These are phyloP conservation scores for Aspergillus viridinutans DNA, from an alignment of 2,329 filamentous ascomycete species.

Conservation along the genomic window DNA sequence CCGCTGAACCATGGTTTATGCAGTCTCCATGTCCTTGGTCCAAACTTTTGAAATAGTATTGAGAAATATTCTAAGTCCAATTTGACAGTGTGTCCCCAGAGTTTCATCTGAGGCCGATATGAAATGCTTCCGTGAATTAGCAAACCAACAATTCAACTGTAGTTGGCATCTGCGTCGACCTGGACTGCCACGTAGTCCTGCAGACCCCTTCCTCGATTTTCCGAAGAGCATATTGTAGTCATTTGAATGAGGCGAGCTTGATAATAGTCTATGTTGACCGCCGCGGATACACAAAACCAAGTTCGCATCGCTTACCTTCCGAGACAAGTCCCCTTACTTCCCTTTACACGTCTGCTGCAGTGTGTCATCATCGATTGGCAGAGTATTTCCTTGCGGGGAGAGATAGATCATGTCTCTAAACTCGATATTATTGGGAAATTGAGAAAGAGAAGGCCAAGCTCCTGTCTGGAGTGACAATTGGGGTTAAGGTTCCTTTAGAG, in stretches of 20 bases:
- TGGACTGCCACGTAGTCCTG: not conserved
- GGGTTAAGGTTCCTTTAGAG: no score
- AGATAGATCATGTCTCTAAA: no score
- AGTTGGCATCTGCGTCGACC: not conserved
- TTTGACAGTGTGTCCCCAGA: not conserved
- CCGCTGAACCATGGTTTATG: not conserved
- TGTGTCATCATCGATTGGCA: not conserved
- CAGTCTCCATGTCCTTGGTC: not conserved
- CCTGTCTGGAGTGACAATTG: no score
- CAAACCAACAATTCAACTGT: not conserved
- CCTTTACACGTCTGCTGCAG: not conserved
- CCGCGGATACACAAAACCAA: not conserved
- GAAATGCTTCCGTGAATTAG: not conserved
- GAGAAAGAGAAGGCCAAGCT: no score
- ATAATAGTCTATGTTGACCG: not conserved
- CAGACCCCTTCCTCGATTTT: not conserved
- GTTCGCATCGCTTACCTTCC: not conserved
- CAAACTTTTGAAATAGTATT: not conserved
- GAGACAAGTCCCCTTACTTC: not conserved
- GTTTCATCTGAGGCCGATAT: not conserved
- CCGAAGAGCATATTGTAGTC: not conserved
- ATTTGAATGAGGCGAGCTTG: not conserved
- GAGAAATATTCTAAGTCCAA: not conserved
- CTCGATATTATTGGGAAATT: no score
- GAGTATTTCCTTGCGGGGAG: not conserved